These are phyloP conservation scores for Amanita muscaria DNA, from an alignment of 768 basidiomycete genomes.

Conservation along the genomic window DNA sequence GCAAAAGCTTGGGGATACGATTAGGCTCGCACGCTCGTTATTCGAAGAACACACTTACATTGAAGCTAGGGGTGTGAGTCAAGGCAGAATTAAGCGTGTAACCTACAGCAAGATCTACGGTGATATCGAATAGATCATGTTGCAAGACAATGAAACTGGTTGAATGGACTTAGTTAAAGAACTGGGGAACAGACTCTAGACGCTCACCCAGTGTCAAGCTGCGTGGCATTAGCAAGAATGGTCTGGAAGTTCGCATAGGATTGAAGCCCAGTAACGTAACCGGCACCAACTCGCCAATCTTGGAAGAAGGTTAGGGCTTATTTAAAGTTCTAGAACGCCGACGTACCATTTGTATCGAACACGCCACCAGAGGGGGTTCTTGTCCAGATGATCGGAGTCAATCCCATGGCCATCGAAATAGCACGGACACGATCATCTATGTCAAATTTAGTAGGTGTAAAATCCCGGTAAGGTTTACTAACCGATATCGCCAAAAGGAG, in stretches of 20 bases:
- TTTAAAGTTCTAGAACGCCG: not conserved
- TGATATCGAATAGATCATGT: slow-evolving; percentile 78
- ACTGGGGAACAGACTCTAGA: not conserved
- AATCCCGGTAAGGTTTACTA: slow-evolving; percentile 2
- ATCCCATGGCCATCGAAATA: slow-evolving; percentile 84
- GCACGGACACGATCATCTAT: slow-evolving; percentile 88
- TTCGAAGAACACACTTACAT: slow-evolving; percentile 28
- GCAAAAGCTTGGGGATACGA: slow-evolving; percentile 39
- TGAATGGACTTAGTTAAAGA: not conserved
- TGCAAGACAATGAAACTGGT: slow-evolving; percentile 79
- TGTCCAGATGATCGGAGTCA: slow-evolving; percentile 90
- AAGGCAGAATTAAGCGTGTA: slow-evolving; percentile 78
- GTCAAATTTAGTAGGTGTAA: slow-evolving; percentile 5
- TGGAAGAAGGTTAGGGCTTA: not conserved
- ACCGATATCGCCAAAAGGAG: slow-evolving; percentile 80
- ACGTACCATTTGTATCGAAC: slow-evolving; percentile 68
- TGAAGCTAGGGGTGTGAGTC: slow-evolving; percentile 54
- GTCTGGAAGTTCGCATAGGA: slow-evolving; percentile 61
- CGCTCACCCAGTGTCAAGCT: slow-evolving; percentile 48
- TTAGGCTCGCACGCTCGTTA: not conserved
- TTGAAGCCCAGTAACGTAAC: slow-evolving; percentile 54
- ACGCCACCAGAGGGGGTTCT: slow-evolving; percentile 39
- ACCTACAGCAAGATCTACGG: slow-evolving; percentile 84
- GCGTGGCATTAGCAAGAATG: slow-evolving; percentile 64
- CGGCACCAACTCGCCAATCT: slow-evolving; percentile 88